Evolutionary conservation across 176 grass and related monocot genomes (phyloP), one percentile per base, ranked within the genome.

Genomic region (Avena atlantica): DNA sequence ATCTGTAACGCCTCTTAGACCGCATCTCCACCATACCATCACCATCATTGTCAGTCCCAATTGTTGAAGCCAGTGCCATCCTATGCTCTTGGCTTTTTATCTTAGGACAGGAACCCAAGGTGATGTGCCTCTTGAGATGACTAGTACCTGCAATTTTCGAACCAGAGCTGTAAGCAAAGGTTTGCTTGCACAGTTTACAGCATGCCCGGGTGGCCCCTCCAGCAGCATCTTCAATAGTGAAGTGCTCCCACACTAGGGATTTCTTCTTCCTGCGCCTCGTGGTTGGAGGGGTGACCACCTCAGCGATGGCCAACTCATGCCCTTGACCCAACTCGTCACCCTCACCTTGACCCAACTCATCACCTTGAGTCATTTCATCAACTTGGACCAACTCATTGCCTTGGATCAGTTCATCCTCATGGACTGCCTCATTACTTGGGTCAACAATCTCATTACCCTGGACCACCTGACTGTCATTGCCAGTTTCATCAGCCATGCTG

Each of bases 51-150:
- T 86, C 76, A 70, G 87, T 80, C 57, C 74, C 77, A 74, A 36
- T 16, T 48, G 71, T 12, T 75, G 74, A 84, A 84, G 80, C 50
- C 13, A 86, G 34, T 76, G 67, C 49, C 12, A 68, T 59, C 74
- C 69, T 44, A 60, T 78, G 79, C 63, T 61, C 81, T 83, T 85
- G 84, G 62, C 82, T 31, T 86, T 94, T 89, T 20, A 94, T 80
- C 53, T 62, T 89, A 74, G 92, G 89, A 80, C 89, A 94, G 57
- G 92, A 94, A 76, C 89, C 92, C 66, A 85, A 70, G 69, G 89
- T 91, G 55, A 94, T 88, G 81, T 94, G 92, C 65, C 92, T 88
- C 71, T 92, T 94, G 64, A 94, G 89, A 88, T 94, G 92, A 70
- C 90, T 94, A 69, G 89, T 94, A 15, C 92, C 92, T 80, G 92